A percentile compares a stretch with the other conserved stretches of the same genome.
Evolutionary conservation across 164 flowering plant species (phyloP).

Genomic region (Dillenia suffruticosa): DNA sequence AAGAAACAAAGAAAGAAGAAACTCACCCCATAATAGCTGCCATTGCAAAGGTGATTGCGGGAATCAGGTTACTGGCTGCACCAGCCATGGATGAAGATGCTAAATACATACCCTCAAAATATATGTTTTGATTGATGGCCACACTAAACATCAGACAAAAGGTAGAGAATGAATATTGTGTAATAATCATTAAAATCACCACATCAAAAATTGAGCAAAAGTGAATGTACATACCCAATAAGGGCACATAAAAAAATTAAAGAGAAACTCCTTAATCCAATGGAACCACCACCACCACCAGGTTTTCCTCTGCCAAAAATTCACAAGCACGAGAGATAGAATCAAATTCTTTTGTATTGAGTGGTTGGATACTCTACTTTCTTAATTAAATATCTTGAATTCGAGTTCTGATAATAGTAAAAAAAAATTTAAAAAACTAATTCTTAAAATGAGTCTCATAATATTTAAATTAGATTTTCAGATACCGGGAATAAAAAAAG

Average conservation of each 20-base stretch:
- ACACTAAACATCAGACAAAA: constrained; percentile 30
- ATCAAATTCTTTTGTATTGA: too few relatives aligned
- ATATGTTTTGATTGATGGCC: constrained; percentile 48
- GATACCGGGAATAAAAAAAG: too few relatives aligned
- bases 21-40: constrained; percentile 46
- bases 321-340: not conserved
- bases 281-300: not conserved
- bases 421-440: too few relatives aligned
- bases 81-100: constrained; percentile 64
- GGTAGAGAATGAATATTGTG: not conserved
- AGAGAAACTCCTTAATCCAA: constrained; percentile 43
- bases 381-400: too few relatives aligned
- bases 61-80: constrained; percentile 58
- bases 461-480: too few relatives aligned
- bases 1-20: not conserved
- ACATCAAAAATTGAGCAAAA: not conserved
- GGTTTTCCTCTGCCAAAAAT: constrained; percentile 20
- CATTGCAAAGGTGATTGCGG: constrained; percentile 60
- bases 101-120: constrained; percentile 50
- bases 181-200: not conserved
- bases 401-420: too few relatives aligned
- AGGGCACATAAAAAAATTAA: constrained; percentile 49
- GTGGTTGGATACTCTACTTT: too few relatives aligned
- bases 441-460: too few relatives aligned
- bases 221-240: constrained; percentile 37